Base-by-base conservation (phyloP, 306 rosid genomes). In the Gastrolobium bilobum region DNA sequence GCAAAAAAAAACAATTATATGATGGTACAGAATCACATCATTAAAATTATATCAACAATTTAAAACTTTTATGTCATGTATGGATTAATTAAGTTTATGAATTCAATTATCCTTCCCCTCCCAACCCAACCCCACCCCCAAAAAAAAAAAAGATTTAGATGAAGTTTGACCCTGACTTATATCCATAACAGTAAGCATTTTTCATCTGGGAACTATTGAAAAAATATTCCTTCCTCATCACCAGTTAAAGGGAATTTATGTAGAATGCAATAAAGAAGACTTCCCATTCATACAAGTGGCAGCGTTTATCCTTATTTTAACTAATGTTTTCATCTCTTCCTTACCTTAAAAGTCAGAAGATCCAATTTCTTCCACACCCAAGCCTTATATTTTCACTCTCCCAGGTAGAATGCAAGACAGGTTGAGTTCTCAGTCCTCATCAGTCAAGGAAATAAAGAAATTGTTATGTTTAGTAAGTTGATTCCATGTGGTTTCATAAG, bases 361-460 rank as follows among this genome's bases (percentile, higher is more conserved):
- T 52, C 58, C 9, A 14, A 14, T 52, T 52, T 52, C 58, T 15
- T 52, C 58, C 30, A 7, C 9, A 52, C 30, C 58, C 30, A 52
- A 5, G 37, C 37, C 4, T 9, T 57, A 35, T 57, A 6, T 8
- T 57, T 57, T 57, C 9, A 13, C 62, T 10, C 39, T 34, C 15
- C 61, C 30, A 67, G 52, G 75, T 33, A 56, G 31, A 78, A 56
- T 42, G 48, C 48, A 35, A 79, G 53, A 47, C 64, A 37, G 54
- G 70, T 9, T 79, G 65, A 43, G 40, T 13, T 48, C 52, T 59
- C 54, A 70, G 26, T 37, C 20, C 35, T 59, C 52, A 65, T 54
- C 64, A 59, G 5, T 31, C 63, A 70, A 62, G 78, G 34, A 79
- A 71, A 48, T 61, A n/a, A 65, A 39, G 30, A 30, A 63, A 76